These are phyloP conservation scores for Dendrobium huoshanense DNA, from an alignment of 106 monocot genomes.

Conservation along the genomic window DNA sequence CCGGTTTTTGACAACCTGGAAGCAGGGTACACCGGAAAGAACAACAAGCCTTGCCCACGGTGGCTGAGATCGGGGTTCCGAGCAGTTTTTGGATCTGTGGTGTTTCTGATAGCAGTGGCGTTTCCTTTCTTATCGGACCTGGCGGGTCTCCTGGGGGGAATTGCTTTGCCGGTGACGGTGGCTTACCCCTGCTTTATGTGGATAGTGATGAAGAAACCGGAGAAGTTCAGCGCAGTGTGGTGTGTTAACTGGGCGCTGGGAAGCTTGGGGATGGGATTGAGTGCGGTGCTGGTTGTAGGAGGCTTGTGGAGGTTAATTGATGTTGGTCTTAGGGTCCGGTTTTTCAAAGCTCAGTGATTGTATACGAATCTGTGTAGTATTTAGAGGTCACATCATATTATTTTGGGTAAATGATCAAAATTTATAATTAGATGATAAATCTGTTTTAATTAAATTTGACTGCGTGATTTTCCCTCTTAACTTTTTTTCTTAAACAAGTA, in stretches of 20 bases:
- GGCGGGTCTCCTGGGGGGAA: conserved; percentile 59
- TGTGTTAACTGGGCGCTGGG: conserved; percentile 59
- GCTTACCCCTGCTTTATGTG: conserved; percentile 89
- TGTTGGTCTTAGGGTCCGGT: conserved; percentile 45
- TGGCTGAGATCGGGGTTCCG: conserved; percentile 53
- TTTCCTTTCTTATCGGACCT: conserved; percentile 77
- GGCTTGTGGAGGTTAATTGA: conserved; percentile 55
- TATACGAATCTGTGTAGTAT: too few relatives aligned
- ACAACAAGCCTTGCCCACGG: conserved; percentile 63
- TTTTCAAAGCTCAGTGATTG: conserved; percentile 67
- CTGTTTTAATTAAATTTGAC: too few relatives aligned
- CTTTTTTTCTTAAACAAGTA: too few relatives aligned
- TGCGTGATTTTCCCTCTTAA: too few relatives aligned
- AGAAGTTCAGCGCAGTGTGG: conserved; percentile 46
- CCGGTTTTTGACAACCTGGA: conserved; percentile 75
- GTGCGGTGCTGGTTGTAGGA: conserved; percentile 40
- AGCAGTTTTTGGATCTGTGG: conserved; percentile 37
- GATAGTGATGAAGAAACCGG: conserved; percentile 61
- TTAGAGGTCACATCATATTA: too few relatives aligned
- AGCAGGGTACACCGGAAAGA: conserved; percentile 39
- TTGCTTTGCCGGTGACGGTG: conserved; percentile 74
- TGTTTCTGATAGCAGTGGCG: conserved; percentile 57
- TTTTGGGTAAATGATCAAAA: too few relatives aligned
- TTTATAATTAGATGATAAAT: too few relatives aligned
- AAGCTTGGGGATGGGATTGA: conserved; percentile 55